phyloP scores from a whole-genome alignment of 2,329 filamentous ascomycete genomes.

The Pezicula rhizophila region DNA sequence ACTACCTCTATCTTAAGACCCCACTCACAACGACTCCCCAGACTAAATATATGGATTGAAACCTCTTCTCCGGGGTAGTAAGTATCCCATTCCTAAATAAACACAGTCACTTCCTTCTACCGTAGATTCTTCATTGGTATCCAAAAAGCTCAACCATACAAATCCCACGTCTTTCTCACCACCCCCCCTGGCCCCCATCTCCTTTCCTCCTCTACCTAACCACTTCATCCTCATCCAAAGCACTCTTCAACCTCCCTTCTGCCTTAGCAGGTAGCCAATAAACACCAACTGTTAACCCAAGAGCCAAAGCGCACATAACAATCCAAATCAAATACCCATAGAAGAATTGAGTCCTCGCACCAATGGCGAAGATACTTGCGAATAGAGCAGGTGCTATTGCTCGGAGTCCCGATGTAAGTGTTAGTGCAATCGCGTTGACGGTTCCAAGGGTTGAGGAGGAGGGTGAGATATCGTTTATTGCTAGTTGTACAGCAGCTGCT shows the following conservation, averaged over 20 bases:
- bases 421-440: slow-evolving; percentile 64
- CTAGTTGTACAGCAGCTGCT: slow-evolving; percentile 67
- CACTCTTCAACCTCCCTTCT: slow-evolving; percentile 13
- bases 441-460: slow-evolving; percentile 59
- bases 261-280: slow-evolving; percentile 30
- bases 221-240: too few species aligned
- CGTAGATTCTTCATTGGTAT: too few species aligned
- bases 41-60: too few species aligned
- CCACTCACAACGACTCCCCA: too few species aligned
- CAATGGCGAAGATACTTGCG: slow-evolving; percentile 61
- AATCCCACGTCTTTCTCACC: too few species aligned
- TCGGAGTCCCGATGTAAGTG: slow-evolving; percentile 53
- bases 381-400: slow-evolving; percentile 62
- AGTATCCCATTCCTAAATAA: too few species aligned
- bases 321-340: slow-evolving; percentile 62
- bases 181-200: too few species aligned
- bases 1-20: too few species aligned
- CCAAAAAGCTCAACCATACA: too few species aligned
- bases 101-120: too few species aligned
- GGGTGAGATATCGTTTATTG: slow-evolving; percentile 68
- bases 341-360: slow-evolving; percentile 55
- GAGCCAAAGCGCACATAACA: slow-evolving; percentile 39
- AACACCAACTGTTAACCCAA: slow-evolving; percentile 27
- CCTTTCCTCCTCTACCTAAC: too few species aligned
- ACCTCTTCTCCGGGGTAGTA: too few species aligned